Conservation (phyloP, 345 rosid species). For the Murraya koenigii region DNA sequence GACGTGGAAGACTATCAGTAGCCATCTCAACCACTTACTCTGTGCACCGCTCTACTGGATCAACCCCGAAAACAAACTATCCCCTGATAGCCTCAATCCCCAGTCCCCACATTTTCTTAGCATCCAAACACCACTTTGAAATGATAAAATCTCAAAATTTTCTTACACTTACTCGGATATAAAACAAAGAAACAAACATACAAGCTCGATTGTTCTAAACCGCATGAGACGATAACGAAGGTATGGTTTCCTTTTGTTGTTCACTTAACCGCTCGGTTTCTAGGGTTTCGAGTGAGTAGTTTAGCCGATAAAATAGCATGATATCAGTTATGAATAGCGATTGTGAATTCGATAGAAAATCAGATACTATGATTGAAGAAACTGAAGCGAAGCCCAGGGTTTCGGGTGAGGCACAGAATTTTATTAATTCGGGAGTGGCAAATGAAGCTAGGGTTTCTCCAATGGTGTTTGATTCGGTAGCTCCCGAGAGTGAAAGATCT, state of each 20-base stretch:
- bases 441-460: constrained; percentile 20
- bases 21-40: background rate
- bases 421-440: constrained; percentile 7
- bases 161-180: background rate
- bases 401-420: constrained; percentile 18
- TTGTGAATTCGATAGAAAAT: constrained; percentile 14
- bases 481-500: constrained; percentile 26
- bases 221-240: constrained; percentile 5
- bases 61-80: background rate
- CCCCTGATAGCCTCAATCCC: background rate
- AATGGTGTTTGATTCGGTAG: constrained; percentile 23
- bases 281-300: constrained; percentile 23
- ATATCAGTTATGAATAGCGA: constrained; percentile 22
- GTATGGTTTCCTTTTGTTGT: constrained; percentile 18
- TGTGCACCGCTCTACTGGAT: background rate
- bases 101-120: constrained; percentile 17
- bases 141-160: background rate
- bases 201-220: background rate
- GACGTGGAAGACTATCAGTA: constrained; percentile 5
- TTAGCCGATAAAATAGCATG: constrained; percentile 14
- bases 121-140: constrained; percentile 19
- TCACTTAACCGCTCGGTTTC: constrained; percentile 2
- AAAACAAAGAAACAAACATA: background rate
- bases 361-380: constrained; percentile 20
- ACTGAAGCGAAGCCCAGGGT: constrained; percentile 21